Base-by-base conservation (phyloP, 2,329 filamentous ascomycete species). In the Aureobasidium sp. region DNA sequence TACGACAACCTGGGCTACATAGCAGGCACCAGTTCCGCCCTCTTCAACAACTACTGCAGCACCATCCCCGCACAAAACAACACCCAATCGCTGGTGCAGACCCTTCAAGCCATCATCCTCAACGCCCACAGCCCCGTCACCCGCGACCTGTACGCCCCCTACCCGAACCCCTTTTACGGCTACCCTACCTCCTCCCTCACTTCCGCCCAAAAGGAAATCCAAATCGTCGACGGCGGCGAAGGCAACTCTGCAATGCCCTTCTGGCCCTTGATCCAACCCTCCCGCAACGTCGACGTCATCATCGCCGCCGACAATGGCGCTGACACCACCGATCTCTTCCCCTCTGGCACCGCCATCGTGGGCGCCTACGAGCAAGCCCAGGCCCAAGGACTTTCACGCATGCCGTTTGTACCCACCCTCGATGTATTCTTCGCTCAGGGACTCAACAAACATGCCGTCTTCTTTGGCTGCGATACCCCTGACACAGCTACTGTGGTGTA, bases 251-350 rank as follows among this genome's bases (percentile, higher is more conserved):
- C 82, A 70, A 76, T 80, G 63, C 81, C 81, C 0, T 74, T 83
- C 62, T 78, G 77, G 72, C 81, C 81, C 0, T 75, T 83, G 37
- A 73, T 83, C 66, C 78, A 81, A 60, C 74, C 76, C 55, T 67
- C 76, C 7, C 80, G 84, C 61, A 71, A 75, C 63, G 77, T 88
- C 64, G 84, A 87, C 70, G 81, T 88, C 58, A 79, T 88, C 69
- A 80, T 88, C 71, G 84, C 85, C 55, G 79, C 84, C 69, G 86
- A 88, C 74, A 85, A 84, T 58, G 82, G 80, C 5, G 84, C 83
- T 67, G 86, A 88, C 73, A 86, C 82, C 0, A 70, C 75, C 52
- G 75, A 74, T 68, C 74, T 76, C 72, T 87, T 82, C 79, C 85
- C 85, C 66, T 82, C 87, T 70, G 85, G 84, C 62, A 81, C 80